phyloP scores from a whole-genome alignment of 768 basidiomycete genomes.

The Boletus reticuloceps region DNA sequence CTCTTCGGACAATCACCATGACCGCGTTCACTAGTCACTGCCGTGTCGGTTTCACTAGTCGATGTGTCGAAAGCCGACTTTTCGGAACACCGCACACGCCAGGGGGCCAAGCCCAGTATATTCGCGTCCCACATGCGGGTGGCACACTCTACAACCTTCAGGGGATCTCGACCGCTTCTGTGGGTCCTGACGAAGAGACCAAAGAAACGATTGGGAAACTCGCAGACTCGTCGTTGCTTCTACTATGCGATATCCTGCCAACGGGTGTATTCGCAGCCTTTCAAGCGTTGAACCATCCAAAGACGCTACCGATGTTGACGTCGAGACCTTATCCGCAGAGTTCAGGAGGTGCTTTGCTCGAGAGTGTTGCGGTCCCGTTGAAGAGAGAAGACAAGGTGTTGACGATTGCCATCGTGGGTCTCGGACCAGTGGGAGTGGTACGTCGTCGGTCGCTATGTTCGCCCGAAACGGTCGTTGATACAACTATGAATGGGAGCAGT shows the following conservation, averaged over 20 bases:
- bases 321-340: conserved; percentile 56
- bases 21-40: conserved; percentile 49
- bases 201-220: conserved; percentile 42
- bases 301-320: conserved; percentile 57
- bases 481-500: conserved; percentile 33
- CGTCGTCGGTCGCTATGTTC: conserved; percentile 9
- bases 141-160: conserved; percentile 70
- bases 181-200: conserved; percentile 21
- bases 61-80: conserved; percentile 58
- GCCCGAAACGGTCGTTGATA: background rate
- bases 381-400: conserved; percentile 48
- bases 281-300: conserved; percentile 72
- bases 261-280: conserved; percentile 76
- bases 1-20: background rate
- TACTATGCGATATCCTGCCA: conserved; percentile 77
- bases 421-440: conserved; percentile 77
- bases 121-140: conserved; percentile 76
- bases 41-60: conserved; percentile 67
- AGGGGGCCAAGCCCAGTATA: conserved; percentile 78
- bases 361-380: conserved; percentile 23
- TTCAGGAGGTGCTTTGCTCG: conserved; percentile 8
- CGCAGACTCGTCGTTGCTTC: conserved; percentile 62
- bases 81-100: conserved; percentile 67
- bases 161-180: conserved; percentile 34
- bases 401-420: conserved; percentile 66